Base-by-base conservation (phyloP, 2,329 filamentous ascomycete species). In the Fusarium mexicanum region DNA sequence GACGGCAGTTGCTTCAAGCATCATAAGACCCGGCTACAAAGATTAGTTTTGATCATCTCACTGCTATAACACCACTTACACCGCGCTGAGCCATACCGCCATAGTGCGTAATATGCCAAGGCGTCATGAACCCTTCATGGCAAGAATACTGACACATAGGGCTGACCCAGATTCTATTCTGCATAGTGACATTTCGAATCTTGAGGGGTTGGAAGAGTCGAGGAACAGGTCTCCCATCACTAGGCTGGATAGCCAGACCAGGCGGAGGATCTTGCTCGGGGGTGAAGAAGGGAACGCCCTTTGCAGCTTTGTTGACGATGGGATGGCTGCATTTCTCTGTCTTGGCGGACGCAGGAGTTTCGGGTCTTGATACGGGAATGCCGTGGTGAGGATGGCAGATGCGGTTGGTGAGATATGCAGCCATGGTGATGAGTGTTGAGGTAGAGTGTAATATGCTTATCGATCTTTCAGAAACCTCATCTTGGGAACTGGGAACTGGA, bases 21-120 rank as follows among this genome's bases (percentile, higher is more conserved):
- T 87, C 20, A 90, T 80, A 7, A 95, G 81, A 1, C 92, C 93
- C 0, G 93, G 79, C 79, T 80, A 16, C 16, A 18, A 4, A 17
- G 20, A 41, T 74, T 26, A 71, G 62, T 14, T 11, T 43, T n/a
- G 50, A 7, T 35, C 26, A 18, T 88, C 20, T 22, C n/a, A 22
- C 12, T 16, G 22, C 0, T 24, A 14, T 3, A 50, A 20, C n/a
- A 70, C 76, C 46, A 80, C 79, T 76, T 75, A 81, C 91, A 1
- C 93, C 93, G 6, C 92, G 90, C 76, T 90, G 87, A 33, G 91
- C 85, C 73, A 95, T 94, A 26, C 92, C 91, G 24, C 93, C 93
- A 37, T 94, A 85, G 76, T 95, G 93, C 5, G 92, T 89, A 41
- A 92, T 81, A 79, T 95, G 93, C 92, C 92, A 95, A 68, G 88